Base-by-base conservation (phyloP, 2,329 filamentous ascomycete species). In the Calonectria fujianensis region DNA sequence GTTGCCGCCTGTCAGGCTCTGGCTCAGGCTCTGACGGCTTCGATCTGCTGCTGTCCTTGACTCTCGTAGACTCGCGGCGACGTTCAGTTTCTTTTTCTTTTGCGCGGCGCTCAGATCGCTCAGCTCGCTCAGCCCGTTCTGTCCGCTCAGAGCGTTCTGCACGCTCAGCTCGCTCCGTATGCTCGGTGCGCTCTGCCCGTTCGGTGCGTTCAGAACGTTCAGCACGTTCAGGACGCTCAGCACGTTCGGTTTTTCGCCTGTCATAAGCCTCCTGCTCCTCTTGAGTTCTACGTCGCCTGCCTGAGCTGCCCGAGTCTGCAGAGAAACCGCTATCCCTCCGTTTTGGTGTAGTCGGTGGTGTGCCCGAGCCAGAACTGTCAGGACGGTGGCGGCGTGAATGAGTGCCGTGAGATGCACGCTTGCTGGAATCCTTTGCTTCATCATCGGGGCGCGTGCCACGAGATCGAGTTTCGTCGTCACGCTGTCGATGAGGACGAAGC, bases 181-280 rank as follows among this genome's bases (percentile, higher is more conserved):
- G 52, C 27, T 69, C 77, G 24, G 76, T 64, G 51, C 87, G 86
- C 77, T 90, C 88, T 69, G 85, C 86, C 50, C 87, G 86, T 77
- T 90, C 88, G 68, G 85, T 86, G 8, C 39, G 59, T 5, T 64
- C 61, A 13, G 48, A n/a, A 31, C 50, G 48, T 13, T 61, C 50
- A 3, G 39, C 8, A 20, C 86, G 31, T 35, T 80, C 77, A n/a
- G 74, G 39, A 39, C 87, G 86, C 76, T 90, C 88, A 66, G 76
- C 70, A 51, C 87, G 86, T 77, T 90, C 88, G 67, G 86, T 86
- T 80, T 87, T 90, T 73, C 87, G 86, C 75, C 81, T 87, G 2
- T 91, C 89, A 69, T 90, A 87, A 2, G 86, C 87, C 20, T 85
- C 87, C 74, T 89, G 88, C 77, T 90, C 88, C 75, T 90, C 88